Percentiles rank a stretch among this genome's conserved stretches.
Conservation (phyloP, 2,329 filamentous ascomycete species). For the Talaromyces sp. region DNA sequence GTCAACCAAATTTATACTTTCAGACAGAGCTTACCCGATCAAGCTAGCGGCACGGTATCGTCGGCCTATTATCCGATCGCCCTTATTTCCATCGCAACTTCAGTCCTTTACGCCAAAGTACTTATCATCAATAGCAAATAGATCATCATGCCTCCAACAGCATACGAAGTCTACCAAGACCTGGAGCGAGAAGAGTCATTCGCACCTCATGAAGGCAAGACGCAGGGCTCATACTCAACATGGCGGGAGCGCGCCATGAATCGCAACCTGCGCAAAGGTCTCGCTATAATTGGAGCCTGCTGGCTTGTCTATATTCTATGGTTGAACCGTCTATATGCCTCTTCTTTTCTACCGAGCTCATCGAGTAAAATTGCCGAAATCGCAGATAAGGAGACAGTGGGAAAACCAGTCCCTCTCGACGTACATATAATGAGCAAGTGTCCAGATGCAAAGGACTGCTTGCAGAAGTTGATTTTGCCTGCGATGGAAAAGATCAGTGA, state of each 20-base stretch:
- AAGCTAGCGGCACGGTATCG: conserved; percentile 1
- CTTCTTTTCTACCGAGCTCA: not conserved
- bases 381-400: conserved; percentile 14
- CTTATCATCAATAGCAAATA: not conserved
- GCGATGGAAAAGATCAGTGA: conserved; percentile 76
- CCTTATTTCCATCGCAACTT: not conserved
- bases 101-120: not conserved
- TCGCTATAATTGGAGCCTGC: conserved; percentile 17
- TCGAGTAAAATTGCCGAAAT: not conserved
- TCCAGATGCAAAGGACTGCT: conserved; percentile 80
- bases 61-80: not conserved
- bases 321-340: conserved; percentile 15
- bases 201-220: conserved; percentile 12
- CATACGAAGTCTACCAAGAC: conserved; percentile 17
- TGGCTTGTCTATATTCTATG: conserved; percentile 16
- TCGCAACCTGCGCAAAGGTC: conserved; percentile 11
- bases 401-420: conserved; percentile 67
- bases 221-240: conserved; percentile 5
- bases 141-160: conserved; percentile 10
- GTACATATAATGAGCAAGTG: conserved; percentile 98
- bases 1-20: not conserved
- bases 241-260: conserved; percentile 17
- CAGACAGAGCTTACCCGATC: conserved; percentile 1
- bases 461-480: conserved; percentile 76
- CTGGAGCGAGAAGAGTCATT: conserved; percentile 17